Evolutionary conservation across 2,329 filamentous ascomycete genomes (phyloP), one percentile per base, ranked within the genome.

Genomic region (Purpureocillium lavendulum): DNA sequence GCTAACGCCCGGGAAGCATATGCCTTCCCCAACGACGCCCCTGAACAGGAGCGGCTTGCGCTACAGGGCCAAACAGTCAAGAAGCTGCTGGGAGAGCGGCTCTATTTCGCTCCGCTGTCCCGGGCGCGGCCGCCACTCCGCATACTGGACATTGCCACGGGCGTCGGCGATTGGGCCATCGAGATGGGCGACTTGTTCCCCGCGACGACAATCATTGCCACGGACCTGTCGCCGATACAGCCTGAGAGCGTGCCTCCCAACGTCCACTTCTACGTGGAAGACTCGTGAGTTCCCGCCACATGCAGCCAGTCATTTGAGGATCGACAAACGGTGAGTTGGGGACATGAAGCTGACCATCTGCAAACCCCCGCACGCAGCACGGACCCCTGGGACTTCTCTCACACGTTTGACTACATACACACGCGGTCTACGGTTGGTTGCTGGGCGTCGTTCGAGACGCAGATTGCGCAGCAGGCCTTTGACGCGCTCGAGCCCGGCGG

Each of bases 251-350:
- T 76, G 4, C 74, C 73, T 15, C 65, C 70, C 10, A 77, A 77
- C 45, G 62, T 75, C 32, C 61, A 60, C 9, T 77, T 77, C 50
- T 54, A 74, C 30, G 64, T 79, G 6, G 73, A 77, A 46, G 73
- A 78, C 49, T 61, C 67, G 21, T 70, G 5, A 26, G 21, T 26
- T 26, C 10, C 6, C 21, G 6, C 10, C 10, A 5, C 21, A 26
- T n/a, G n/a, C n/a, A n/a, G n/a, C n/a, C n/a, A n/a, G n/a, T n/a
- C n/a, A n/a, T n/a, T n/a, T n/a, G n/a, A n/a, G n/a, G n/a, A 10
- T 26, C 21, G 10, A 10, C 10, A 26, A 6, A 10, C 21, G 10
- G 21, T 26, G 10, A 26, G 21, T 10, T 26, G 5, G 6, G 5
- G 10, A 26, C 21, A 6, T 10, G 21, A n/a, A n/a, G 21, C 21